These are phyloP conservation scores for Sarcodon sp. DNA, from an alignment of 768 basidiomycete species.

Conservation along the genomic window DNA sequence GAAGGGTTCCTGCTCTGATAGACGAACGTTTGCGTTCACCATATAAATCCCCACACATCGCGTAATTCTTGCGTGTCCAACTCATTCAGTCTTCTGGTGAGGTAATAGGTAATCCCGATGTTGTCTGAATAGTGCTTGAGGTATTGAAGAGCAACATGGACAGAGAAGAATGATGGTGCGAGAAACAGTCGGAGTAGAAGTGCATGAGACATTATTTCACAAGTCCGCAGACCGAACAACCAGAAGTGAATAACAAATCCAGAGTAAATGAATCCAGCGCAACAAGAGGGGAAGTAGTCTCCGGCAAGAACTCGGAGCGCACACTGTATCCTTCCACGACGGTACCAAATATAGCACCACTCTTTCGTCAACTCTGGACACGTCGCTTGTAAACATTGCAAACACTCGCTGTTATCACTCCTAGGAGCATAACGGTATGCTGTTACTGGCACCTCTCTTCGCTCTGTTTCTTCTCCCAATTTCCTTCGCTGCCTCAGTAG, in stretches of 20 bases:
- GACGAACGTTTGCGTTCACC: constrained; percentile 29
- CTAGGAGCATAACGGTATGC: not conserved
- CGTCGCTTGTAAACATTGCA: not conserved
- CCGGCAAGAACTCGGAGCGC: too few relatives aligned
- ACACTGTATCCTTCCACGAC: too few relatives aligned
- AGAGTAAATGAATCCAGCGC: too few relatives aligned
- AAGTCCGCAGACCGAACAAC: too few relatives aligned
- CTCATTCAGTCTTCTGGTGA: constrained; percentile 60
- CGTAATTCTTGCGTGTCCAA: constrained; percentile 59
- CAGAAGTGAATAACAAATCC: too few relatives aligned
- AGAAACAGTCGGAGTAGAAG: constrained; percentile 86
- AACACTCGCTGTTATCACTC: not conserved
- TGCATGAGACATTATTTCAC: constrained; percentile 47
- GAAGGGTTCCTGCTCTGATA: constrained; percentile 15
- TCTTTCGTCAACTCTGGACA: not conserved
- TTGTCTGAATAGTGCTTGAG: constrained; percentile 73
- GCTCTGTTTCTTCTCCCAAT: constrained; percentile 19
- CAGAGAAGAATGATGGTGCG: constrained; percentile 85
- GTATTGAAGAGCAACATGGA: constrained; percentile 88
- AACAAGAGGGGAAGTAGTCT: too few relatives aligned
- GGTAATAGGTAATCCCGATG: constrained; percentile 85
- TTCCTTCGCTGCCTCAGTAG: constrained; percentile 16
- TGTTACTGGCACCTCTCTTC: constrained; percentile 18
- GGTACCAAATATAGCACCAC: not conserved
- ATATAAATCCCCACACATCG: constrained; percentile 86